phyloP scores from a whole-genome alignment of 768 basidiomycete genomes.

The Amanita jacksonii region DNA sequence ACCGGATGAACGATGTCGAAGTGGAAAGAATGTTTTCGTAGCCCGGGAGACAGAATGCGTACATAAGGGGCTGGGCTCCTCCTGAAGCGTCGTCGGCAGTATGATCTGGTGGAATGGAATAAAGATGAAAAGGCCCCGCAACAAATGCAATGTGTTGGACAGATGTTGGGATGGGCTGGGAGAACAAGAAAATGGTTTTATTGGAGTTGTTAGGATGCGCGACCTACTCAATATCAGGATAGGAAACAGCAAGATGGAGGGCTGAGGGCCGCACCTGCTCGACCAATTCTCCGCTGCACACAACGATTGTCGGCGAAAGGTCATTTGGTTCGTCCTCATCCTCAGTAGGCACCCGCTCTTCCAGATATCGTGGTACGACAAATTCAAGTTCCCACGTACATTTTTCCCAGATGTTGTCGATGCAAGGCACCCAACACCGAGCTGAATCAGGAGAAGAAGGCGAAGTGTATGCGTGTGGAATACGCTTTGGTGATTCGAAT shows the following conservation, averaged over 20 bases:
- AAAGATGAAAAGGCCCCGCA: constrained; percentile 86
- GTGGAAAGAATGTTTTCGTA: constrained; percentile 62
- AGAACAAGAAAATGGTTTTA: constrained; percentile 92
- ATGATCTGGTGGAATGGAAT: constrained; percentile 56
- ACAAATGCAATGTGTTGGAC: constrained; percentile 97
- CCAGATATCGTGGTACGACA: constrained; percentile 77
- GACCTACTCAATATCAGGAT: constrained; percentile 38
- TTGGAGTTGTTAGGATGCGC: constrained; percentile 89
- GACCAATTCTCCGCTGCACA: constrained; percentile 90
- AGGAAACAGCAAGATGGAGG: constrained; percentile 2
- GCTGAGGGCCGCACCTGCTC: constrained; percentile 83
- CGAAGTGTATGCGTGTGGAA: constrained; percentile 89
- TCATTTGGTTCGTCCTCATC: constrained; percentile 46
- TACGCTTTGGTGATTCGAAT: constrained; percentile 53
- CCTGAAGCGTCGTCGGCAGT: constrained; percentile 52
- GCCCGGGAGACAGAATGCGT: constrained; percentile 90
- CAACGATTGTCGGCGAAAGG: constrained; percentile 71
- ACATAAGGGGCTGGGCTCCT: constrained; percentile 64
- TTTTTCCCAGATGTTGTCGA: constrained; percentile 91
- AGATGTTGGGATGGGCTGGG: constrained; percentile 78
- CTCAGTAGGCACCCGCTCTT: constrained; percentile 41
- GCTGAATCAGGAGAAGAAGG: constrained; percentile 84
- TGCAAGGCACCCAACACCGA: constrained; percentile 98
- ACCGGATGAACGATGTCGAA: constrained; percentile 69
- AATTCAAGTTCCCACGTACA: constrained; percentile 99